A percentile compares a stretch with the other conserved stretches of the same genome.
These are phyloP conservation scores for Salix brachista DNA, from an alignment of 345 rosid genomes.

Conservation along the genomic window DNA sequence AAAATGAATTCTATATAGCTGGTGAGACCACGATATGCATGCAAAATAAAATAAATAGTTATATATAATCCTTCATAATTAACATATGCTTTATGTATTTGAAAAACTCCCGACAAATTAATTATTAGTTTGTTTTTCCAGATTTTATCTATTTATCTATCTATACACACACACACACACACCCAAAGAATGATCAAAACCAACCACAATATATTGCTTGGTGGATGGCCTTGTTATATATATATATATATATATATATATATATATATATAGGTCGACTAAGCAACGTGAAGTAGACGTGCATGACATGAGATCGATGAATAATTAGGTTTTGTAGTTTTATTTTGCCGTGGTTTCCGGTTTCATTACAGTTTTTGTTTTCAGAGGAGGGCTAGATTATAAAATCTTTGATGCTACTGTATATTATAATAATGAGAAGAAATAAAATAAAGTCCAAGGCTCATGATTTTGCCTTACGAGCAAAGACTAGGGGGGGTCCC, in stretches of 20 bases:
- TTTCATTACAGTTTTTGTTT: conserved; percentile 18
- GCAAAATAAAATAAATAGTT: conserved; percentile 17
- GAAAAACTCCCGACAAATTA: background rate
- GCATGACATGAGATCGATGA: conserved; percentile 44
- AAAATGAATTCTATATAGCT: conserved; percentile 15
- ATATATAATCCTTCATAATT: background rate
- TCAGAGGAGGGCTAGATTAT: background rate
- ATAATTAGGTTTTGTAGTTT: background rate
- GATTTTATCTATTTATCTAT: background rate
- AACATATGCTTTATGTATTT: too few species aligned
- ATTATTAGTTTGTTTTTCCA: background rate
- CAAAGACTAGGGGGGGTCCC: conserved; percentile 63
- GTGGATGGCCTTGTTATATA: conserved; percentile 7
- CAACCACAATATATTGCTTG: background rate
- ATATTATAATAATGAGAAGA: background rate
- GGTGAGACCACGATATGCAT: conserved; percentile 31
- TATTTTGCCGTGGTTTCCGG: conserved; percentile 32
- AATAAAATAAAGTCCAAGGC: conserved; percentile 25
- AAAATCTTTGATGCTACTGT: background rate
- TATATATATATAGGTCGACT: background rate
- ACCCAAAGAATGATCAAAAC: background rate
- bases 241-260: background rate
- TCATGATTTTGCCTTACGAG: conserved; percentile 63
- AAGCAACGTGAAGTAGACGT: conserved; percentile 55
- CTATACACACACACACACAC: background rate